phyloP scores from a whole-genome alignment of 805 yeast genomes.

The Teunomyces aglyptinius region DNA sequence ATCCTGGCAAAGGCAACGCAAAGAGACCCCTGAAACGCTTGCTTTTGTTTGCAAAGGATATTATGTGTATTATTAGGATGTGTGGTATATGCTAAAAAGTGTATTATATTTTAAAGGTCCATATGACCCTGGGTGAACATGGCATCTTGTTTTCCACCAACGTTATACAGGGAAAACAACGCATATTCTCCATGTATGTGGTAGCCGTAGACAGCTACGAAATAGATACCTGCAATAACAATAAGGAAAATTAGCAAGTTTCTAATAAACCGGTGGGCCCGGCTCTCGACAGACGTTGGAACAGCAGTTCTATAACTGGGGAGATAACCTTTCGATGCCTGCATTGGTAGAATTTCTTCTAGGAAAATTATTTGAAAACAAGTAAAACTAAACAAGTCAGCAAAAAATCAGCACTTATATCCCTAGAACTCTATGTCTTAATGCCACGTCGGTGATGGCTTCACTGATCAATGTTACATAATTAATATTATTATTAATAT shows the following conservation, averaged over 20 bases:
- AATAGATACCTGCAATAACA: constrained; percentile 10
- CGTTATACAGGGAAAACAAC: background rate
- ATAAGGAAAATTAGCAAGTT: constrained; percentile 9
- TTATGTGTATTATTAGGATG: background rate
- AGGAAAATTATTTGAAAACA: too few relatives aligned
- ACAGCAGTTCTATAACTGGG: constrained; percentile 10
- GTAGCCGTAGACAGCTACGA: constrained; percentile 15
- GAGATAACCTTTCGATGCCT: constrained; percentile 1
- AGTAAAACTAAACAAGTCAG: background rate
- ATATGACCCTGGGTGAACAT: background rate
- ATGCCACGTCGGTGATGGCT: background rate
- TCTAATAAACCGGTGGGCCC: constrained; percentile 5
- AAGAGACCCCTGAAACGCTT: background rate
- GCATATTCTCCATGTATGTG: constrained; percentile 8
- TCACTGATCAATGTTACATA: background rate
- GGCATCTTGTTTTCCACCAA: background rate
- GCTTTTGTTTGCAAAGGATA: background rate
- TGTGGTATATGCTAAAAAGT: background rate
- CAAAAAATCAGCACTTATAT: background rate
- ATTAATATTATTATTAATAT: background rate
- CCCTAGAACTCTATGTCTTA: background rate
- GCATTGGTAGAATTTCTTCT: background rate
- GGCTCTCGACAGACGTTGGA: constrained; percentile 2
- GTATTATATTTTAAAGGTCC: background rate
- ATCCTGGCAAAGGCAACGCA: background rate